These are phyloP conservation scores for Ganoderma lingzhi DNA, from an alignment of 1,284 basidiomycete genomes.

Conservation along the genomic window DNA sequence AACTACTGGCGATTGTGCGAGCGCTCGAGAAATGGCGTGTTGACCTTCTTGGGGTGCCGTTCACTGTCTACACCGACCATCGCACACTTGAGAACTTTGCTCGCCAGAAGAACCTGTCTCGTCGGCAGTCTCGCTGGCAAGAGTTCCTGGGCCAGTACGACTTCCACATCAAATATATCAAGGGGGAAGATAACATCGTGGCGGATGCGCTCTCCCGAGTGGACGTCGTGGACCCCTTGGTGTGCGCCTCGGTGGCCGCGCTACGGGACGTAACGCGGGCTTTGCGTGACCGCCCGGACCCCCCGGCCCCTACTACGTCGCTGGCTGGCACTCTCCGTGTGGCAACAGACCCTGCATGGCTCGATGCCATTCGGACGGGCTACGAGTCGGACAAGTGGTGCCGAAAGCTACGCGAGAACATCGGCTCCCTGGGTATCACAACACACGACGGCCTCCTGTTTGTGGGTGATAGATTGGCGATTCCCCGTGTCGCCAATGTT, in stretches of 20 bases:
- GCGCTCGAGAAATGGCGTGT: too few species aligned
- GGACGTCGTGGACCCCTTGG: too few species aligned
- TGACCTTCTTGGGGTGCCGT: too few species aligned
- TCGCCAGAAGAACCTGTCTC: conserved; percentile 45
- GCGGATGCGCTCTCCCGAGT: conserved; percentile 34
- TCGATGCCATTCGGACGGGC: not conserved
- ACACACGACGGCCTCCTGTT: conserved; percentile 40
- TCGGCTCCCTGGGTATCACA: conserved; percentile 13
- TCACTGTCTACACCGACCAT: too few species aligned
- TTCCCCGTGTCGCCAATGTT: conserved; percentile 38
- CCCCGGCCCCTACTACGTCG: too few species aligned
- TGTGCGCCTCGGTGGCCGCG: not conserved
- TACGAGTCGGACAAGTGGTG: not conserved
- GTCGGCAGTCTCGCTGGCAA: conserved; percentile 46
- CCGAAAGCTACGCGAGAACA: not conserved
- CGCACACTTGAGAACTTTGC: conserved; percentile 47
- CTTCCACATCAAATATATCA: conserved; percentile 44
- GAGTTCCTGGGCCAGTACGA: conserved; percentile 48
- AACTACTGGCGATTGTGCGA: too few species aligned
- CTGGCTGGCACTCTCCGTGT: not conserved
- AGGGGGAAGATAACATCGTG: conserved; percentile 45
- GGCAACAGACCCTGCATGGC: conserved; percentile 5
- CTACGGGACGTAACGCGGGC: not conserved
- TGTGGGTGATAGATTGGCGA: conserved; percentile 30
- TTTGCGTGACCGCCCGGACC: too few species aligned